These are phyloP conservation scores for Tetratostichococcus sp. DNA, from an alignment of 139 green algal genomes.

Conservation along the genomic window DNA sequence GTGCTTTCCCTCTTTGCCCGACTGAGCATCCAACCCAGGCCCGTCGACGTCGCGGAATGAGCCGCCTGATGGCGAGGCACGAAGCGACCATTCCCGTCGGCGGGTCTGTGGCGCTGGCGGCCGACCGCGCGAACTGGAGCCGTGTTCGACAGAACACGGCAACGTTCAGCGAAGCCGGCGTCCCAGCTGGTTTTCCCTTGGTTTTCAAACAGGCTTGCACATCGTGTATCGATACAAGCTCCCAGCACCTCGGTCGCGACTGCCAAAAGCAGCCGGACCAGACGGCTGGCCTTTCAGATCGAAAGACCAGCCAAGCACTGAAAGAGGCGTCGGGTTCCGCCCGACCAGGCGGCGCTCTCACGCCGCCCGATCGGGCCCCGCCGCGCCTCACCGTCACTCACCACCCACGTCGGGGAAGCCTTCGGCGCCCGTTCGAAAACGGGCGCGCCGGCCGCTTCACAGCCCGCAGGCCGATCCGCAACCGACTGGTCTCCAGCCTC, in stretches of 20 bases:
- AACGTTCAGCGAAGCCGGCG: not conserved
- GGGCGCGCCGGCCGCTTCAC: not conserved
- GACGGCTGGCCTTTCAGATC: not conserved
- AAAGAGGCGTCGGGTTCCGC: slow-evolving; percentile 1
- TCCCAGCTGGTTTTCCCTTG: slow-evolving; percentile 22
- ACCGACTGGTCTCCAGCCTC: not conserved
- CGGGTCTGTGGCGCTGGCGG: slow-evolving; percentile 23
- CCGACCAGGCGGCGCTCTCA: not conserved
- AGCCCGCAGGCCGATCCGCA: not conserved
- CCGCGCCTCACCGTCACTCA: slow-evolving; percentile 22
- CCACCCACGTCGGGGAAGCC: slow-evolving; percentile 11
- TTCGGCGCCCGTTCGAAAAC: not conserved
- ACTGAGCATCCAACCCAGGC: slow-evolving; percentile 21
- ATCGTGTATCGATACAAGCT: slow-evolving; percentile 49
- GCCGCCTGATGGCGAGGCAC: not conserved
- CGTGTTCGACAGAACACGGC: not conserved
- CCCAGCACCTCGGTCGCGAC: slow-evolving; percentile 10
- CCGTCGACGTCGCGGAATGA: slow-evolving; percentile 28
- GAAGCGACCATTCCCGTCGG: slow-evolving; percentile 23
- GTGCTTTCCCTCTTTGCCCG: slow-evolving; percentile 24
- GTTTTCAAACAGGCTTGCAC: slow-evolving; percentile 30
- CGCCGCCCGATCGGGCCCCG: slow-evolving; percentile 7
- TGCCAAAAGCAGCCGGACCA: not conserved
- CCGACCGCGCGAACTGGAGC: not conserved
- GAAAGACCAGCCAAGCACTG: not conserved